phyloP scores from a whole-genome alignment of 2,329 filamentous ascomycete species.

The Biscogniauxia sp. region DNA sequence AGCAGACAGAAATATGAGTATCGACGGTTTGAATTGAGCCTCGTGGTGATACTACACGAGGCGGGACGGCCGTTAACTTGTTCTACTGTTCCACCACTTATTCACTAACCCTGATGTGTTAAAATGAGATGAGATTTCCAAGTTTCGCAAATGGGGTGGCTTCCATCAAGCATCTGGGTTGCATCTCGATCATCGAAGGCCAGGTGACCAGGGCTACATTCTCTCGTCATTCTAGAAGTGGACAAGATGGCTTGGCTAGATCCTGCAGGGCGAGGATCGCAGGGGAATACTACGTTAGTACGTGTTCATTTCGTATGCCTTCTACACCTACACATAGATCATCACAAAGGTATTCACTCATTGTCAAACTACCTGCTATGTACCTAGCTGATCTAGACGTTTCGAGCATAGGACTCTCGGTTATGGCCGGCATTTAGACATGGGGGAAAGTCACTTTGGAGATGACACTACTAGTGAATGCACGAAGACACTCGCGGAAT shows the following conservation, averaged over 20 bases:
- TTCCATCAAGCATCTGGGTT: not conserved
- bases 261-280: not conserved
- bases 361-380: not conserved
- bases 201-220: not conserved
- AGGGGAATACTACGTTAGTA: not conserved
- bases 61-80: not conserved
- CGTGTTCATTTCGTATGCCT: not conserved
- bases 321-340: not conserved
- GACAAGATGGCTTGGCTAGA: not conserved
- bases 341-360: not conserved
- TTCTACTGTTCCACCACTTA: not conserved
- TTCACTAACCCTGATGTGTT: not conserved
- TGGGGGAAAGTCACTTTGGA: not conserved
- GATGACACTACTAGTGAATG: not conserved
- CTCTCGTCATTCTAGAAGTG: not conserved
- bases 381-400: too few relatives aligned
- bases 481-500: not conserved
- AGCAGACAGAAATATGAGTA: not conserved
- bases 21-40: not conserved
- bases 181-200: not conserved
- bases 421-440: not conserved
- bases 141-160: too few relatives aligned
- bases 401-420: not conserved
- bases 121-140: too few relatives aligned
- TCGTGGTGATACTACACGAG: not conserved